Percentiles rank a stretch among this genome's conserved stretches.
Conservation (phyloP, 2,329 filamentous ascomycete species). For the Pyrenophora teres region DNA sequence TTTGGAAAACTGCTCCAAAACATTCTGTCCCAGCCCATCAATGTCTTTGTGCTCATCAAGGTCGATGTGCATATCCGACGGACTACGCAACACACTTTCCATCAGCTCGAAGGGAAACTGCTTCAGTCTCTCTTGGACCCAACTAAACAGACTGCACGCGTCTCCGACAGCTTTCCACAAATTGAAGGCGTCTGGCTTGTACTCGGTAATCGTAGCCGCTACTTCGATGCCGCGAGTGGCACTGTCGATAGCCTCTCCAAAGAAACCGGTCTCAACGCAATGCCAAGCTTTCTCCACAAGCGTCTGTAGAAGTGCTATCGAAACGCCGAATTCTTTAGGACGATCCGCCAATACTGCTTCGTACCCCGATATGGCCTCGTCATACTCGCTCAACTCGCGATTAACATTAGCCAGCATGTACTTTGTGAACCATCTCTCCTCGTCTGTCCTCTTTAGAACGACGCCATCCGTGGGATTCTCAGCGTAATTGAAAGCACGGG, state of each 20-base stretch:
- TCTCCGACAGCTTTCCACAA: slow-evolving; percentile 93
- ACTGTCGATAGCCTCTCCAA: slow-evolving; percentile 77
- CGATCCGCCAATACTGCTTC: slow-evolving; percentile 70
- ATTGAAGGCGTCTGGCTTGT: slow-evolving; percentile 78
- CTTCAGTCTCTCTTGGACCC: slow-evolving; percentile 68
- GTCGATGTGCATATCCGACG: slow-evolving; percentile 56
- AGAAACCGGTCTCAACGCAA: slow-evolving; percentile 80
- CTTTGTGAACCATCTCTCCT: slow-evolving; percentile 90
- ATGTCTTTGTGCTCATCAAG: slow-evolving; percentile 67
- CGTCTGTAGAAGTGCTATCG: slow-evolving; percentile 85
- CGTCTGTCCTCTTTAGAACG: slow-evolving; percentile 57
- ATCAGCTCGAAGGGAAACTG: slow-evolving; percentile 67
- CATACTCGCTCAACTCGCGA: slow-evolving; percentile 86
- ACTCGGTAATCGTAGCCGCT: slow-evolving; percentile 64
- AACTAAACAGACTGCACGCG: slow-evolving; percentile 82
- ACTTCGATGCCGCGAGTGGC: slow-evolving; percentile 71
- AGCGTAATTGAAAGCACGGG: slow-evolving; percentile 86
- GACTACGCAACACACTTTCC: slow-evolving; percentile 60
- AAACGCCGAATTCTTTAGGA: slow-evolving; percentile 80
- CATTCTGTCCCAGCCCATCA: slow-evolving; percentile 64
- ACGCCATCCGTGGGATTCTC: slow-evolving; percentile 71
- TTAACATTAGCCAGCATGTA: slow-evolving; percentile 97
- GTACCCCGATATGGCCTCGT: slow-evolving; percentile 80
- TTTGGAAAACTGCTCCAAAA: slow-evolving; percentile 32
- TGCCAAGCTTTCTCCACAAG: slow-evolving; percentile 80